A percentile compares a stretch with the other conserved stretches of the same genome.
Conservation (phyloP, 192 early-diverging fungal species). For the Irineochytrium annulatum region DNA sequence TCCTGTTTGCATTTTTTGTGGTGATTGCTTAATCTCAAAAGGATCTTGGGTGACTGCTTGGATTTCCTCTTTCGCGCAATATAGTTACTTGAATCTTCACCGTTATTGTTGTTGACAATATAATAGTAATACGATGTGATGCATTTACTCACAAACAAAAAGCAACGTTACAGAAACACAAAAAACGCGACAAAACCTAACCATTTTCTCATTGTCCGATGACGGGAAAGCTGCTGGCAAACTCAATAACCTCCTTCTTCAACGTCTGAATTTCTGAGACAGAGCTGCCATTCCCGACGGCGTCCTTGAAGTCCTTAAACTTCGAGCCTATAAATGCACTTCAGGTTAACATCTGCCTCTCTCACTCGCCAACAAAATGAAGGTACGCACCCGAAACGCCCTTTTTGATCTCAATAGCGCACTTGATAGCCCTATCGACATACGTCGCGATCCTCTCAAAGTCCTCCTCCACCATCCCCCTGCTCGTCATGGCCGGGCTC, state of each 20-base stretch:
- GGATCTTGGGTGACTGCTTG: too few species aligned
- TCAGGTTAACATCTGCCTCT: not conserved
- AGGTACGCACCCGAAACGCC: conserved; percentile 52
- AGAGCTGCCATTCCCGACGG: conserved; percentile 53
- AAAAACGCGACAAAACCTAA: too few species aligned
- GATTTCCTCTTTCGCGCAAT: too few species aligned
- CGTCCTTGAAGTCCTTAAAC: conserved; percentile 87
- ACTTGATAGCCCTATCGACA: conserved; percentile 80
- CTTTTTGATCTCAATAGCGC: conserved; percentile 68
- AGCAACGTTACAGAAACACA: too few species aligned
- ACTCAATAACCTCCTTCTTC: conserved; percentile 77
- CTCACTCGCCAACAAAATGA: not conserved
- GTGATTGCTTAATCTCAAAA: too few species aligned
- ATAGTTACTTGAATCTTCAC: too few species aligned
- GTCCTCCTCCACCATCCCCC: conserved; percentile 80
- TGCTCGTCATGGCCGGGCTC: conserved; percentile 94
- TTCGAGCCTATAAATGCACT: conserved; percentile 46
- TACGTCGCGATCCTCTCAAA: conserved; percentile 84
- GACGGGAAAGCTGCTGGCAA: conserved; percentile 82
- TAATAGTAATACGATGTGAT: too few species aligned
- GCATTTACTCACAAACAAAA: too few species aligned
- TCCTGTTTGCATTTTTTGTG: too few species aligned
- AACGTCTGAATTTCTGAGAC: conserved; percentile 61
- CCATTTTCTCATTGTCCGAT: too few species aligned
- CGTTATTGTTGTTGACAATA: too few species aligned